A percentile compares a stretch with the other conserved stretches of the same genome.
phyloP scores from a whole-genome alignment of 1,139 yeast species.

The Meyerozyma smithsonii region DNA sequence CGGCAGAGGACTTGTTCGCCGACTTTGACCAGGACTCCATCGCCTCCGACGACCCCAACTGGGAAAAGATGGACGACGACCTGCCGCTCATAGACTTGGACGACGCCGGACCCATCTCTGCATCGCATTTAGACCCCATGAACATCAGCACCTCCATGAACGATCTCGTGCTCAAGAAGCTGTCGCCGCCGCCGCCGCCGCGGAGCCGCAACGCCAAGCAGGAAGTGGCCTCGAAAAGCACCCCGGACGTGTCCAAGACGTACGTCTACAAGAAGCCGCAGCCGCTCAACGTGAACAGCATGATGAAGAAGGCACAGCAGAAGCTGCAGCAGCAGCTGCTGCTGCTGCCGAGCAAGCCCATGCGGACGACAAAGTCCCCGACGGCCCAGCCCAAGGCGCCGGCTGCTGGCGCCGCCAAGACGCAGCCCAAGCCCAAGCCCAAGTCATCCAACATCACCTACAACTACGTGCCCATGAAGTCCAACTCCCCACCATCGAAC shows the following conservation, averaged over 20 bases:
- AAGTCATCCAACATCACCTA: constrained; percentile 22
- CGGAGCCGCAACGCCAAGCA: constrained; percentile 7
- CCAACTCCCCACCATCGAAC: constrained; percentile 5
- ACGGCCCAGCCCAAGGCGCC: constrained; percentile 5
- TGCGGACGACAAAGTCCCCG: background rate
- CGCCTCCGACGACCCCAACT: constrained; percentile 19
- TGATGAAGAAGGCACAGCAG: constrained; percentile 23
- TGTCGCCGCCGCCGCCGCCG: constrained; percentile 17
- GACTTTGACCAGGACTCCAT: constrained; percentile 44
- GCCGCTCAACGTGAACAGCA: constrained; percentile 32
- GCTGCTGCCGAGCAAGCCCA: constrained; percentile 7
- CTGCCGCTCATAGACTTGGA: constrained; percentile 36
- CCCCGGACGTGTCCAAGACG: constrained; percentile 12
- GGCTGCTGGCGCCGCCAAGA: constrained; percentile 7
- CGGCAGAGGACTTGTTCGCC: constrained; percentile 27
- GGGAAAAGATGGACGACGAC: constrained; percentile 25
- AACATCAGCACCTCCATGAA: constrained; percentile 14
- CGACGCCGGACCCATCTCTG: constrained; percentile 7
- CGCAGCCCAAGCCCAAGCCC: constrained; percentile 6
- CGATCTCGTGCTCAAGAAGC: constrained; percentile 16
- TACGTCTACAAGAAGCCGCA: constrained; percentile 39
- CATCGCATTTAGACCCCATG: constrained; percentile 1
- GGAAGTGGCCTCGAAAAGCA: constrained; percentile 9
- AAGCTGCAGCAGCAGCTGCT: constrained; percentile 9
- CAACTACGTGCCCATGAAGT: constrained; percentile 18